phyloP scores from a whole-genome alignment of 805 yeast species.

The Metschnikowia gelsemii region DNA sequence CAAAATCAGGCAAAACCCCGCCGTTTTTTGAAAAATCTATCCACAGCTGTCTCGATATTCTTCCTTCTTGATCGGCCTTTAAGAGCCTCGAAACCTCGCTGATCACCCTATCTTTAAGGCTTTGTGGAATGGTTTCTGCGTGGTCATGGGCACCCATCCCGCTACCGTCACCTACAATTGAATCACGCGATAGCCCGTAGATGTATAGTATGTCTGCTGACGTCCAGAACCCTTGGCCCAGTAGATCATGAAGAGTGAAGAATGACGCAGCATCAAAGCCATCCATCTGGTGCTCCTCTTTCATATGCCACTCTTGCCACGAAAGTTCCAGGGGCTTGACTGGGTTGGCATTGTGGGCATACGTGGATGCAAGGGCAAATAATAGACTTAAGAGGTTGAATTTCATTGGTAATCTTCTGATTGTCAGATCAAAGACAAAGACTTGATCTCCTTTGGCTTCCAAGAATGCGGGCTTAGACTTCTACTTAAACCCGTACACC shows the following conservation, averaged over 20 bases:
- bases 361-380: slow-evolving; percentile 1
- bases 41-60: slow-evolving; percentile 70
- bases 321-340: slow-evolving; percentile 38
- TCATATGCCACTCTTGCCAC: slow-evolving; percentile 92
- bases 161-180: slow-evolving; percentile 81
- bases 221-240: slow-evolving; percentile 56
- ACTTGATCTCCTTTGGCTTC: too few relatives aligned
- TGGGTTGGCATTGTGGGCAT: slow-evolving; percentile 15
- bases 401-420: slow-evolving; percentile 1
- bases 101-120: slow-evolving; percentile 55
- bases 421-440: background rate
- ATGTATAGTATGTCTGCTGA: slow-evolving; percentile 67
- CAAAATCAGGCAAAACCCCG: slow-evolving; percentile 83
- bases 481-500: background rate
- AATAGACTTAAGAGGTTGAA: background rate
- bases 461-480: too few relatives aligned
- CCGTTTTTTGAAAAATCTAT: slow-evolving; percentile 57
- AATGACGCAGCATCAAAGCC: slow-evolving; percentile 71
- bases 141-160: slow-evolving; percentile 79
- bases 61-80: slow-evolving; percentile 66
- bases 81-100: slow-evolving; percentile 54
- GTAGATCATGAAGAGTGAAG: slow-evolving; percentile 76
- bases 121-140: slow-evolving; percentile 52
- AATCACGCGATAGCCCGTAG: slow-evolving; percentile 75
- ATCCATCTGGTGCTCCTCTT: slow-evolving; percentile 79